phyloP scores from a whole-genome alignment of 331 rosid species.

The Rhamnella rubrinervis region DNA sequence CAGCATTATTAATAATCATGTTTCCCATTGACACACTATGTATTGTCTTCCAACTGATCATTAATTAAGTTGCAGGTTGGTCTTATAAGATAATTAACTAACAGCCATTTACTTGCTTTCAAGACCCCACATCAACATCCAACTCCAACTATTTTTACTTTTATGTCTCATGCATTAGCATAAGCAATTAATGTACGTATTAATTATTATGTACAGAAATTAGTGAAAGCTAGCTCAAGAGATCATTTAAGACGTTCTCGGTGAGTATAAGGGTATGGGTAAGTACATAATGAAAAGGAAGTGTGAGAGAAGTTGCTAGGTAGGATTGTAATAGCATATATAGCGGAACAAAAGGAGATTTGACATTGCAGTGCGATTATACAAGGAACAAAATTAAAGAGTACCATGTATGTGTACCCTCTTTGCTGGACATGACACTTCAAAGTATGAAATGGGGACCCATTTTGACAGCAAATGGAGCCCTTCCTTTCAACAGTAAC shows the following conservation, averaged over 20 bases:
- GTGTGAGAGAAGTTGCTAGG: background rate
- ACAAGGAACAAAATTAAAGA: constrained; percentile 1
- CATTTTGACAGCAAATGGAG: background rate
- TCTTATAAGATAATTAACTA: background rate
- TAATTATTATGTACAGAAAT: no score
- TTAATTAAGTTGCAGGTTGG: background rate
- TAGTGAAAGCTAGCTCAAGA: no score
- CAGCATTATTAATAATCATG: constrained; percentile 3
- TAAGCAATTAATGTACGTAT: no score
- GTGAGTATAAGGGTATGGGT: background rate
- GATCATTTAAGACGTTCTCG: no score
- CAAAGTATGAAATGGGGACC: background rate
- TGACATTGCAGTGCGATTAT: background rate
- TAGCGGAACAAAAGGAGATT: background rate
- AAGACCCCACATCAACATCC: background rate
- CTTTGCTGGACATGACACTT: constrained; percentile 21
- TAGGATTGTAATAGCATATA: background rate
- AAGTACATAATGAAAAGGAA: background rate
- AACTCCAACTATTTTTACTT: background rate
- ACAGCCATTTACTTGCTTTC: background rate
- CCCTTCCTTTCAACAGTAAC: background rate
- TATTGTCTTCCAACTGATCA: background rate
- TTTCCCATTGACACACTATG: background rate
- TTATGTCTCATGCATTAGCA: background rate
- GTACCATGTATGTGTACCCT: background rate